Evolutionary conservation across 2,329 filamentous ascomycete species (phyloP).

Genomic region (Fusarium mundagurra): DNA sequence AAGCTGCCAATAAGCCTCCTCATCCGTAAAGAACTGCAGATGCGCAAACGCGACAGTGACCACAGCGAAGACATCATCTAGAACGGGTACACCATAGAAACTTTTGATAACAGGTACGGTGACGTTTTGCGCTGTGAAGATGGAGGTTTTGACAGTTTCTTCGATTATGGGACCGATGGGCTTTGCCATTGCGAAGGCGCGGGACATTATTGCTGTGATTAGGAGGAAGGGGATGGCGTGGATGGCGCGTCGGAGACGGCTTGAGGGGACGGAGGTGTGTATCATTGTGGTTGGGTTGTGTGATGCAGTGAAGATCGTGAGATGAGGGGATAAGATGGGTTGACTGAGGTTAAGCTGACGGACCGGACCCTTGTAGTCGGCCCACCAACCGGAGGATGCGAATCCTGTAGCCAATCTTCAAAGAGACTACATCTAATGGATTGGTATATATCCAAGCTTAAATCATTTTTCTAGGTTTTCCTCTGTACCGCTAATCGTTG

Average conservation of each 20-base stretch:
- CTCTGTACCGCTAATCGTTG: fast-evolving
- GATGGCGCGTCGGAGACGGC: conserved; percentile 25
- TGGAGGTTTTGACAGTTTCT: background rate
- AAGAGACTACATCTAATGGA: background rate
- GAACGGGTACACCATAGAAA: conserved; percentile 33
- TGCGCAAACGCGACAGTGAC: conserved; percentile 37
- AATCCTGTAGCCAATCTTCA: background rate
- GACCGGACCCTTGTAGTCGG: background rate
- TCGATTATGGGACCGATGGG: conserved; percentile 24
- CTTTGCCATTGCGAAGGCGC: conserved; percentile 33
- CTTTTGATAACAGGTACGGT: conserved; percentile 14
- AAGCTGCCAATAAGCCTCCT: conserved; percentile 41
- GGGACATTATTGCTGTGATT: conserved; percentile 31
- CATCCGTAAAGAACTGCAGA: conserved; percentile 37
- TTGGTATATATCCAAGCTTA: background rate
- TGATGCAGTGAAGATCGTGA: background rate
- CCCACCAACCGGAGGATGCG: conserved; percentile 2
- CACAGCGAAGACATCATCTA: conserved; percentile 36
- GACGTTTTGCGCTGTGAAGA: conserved; percentile 3
- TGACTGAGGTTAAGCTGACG: background rate
- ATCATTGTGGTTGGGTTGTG: background rate
- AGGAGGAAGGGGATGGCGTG: conserved; percentile 34
- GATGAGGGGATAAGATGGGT: background rate
- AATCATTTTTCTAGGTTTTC: background rate
- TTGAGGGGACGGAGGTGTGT: background rate